phyloP scores from a whole-genome alignment of 352 stramenopile genomes.

The Globisporangium nodosum region DNA sequence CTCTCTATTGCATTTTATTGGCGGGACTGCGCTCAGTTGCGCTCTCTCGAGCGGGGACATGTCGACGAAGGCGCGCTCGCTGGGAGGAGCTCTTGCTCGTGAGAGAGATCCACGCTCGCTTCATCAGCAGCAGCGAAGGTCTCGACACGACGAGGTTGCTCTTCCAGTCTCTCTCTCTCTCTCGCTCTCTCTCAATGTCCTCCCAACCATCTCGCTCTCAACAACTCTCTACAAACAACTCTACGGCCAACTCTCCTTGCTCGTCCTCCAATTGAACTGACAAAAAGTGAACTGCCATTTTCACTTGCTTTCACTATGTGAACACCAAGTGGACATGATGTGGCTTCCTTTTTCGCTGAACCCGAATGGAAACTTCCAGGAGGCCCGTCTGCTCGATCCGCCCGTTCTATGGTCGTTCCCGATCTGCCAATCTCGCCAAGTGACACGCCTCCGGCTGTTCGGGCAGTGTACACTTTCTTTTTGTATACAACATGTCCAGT shows the following conservation, averaged over 20 bases:
- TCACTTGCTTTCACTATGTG: background rate
- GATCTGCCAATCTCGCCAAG: background rate
- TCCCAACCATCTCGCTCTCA: no score
- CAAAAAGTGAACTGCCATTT: background rate
- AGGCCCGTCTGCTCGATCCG: background rate
- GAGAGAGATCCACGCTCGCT: no score
- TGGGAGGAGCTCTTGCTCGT: no score
- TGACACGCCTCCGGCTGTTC: background rate
- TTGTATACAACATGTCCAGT: no score
- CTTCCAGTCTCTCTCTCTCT: no score
- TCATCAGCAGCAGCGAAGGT: background rate
- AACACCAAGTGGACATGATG: background rate
- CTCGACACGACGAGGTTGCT: background rate
- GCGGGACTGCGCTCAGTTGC: background rate
- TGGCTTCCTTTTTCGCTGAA: background rate
- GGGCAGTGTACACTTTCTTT: no score
- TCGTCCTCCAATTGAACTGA: background rate
- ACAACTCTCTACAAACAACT: background rate
- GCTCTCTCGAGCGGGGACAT: background rate
- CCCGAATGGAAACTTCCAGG: background rate
- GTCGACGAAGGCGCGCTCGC: background rate
- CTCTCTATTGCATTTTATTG: background rate
- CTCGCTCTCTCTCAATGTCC: no score
- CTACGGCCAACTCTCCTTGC: background rate
- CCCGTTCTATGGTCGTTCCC: background rate